Conservation (phyloP, 495 filamentous ascomycete genomes). For the Daldinia vernicosa region DNA sequence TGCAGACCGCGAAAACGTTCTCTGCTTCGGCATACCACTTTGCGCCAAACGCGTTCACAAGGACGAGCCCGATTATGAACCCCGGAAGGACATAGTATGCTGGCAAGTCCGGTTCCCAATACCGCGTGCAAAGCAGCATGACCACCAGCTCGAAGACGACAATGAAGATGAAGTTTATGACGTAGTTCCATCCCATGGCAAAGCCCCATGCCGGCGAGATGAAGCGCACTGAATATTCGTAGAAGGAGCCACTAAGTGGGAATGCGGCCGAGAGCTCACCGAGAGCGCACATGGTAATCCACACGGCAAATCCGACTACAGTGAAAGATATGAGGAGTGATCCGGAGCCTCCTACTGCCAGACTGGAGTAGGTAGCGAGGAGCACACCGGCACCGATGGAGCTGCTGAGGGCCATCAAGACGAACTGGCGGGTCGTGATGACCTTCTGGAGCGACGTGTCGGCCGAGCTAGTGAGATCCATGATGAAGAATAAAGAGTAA, state of each 20-base stretch:
- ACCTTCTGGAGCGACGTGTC: conserved; percentile 31
- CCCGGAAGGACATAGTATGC: conserved; percentile 54
- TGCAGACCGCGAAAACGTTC: conserved; percentile 58
- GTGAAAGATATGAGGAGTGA: conserved; percentile 63
- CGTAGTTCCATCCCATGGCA: conserved; percentile 77
- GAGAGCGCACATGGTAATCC: conserved; percentile 61
- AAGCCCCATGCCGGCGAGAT: conserved; percentile 75
- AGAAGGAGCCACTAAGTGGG: conserved; percentile 60
- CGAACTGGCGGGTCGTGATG: conserved; percentile 63
- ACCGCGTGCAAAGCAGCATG: conserved; percentile 58
- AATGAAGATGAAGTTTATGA: conserved; percentile 60
- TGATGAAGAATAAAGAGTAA: neutral
- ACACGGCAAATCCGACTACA: conserved; percentile 49
- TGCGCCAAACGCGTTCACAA: conserved; percentile 69
- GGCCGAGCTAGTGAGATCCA: conserved; percentile 4
- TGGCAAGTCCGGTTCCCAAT: conserved; percentile 57
- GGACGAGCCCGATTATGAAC: conserved; percentile 52
- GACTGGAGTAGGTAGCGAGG: conserved; percentile 66
- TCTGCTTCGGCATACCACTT: conserved; percentile 65
- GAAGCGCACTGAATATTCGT: conserved; percentile 69
- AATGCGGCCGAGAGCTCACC: conserved; percentile 70
- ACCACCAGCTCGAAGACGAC: conserved; percentile 58
- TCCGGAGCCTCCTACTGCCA: conserved; percentile 67
- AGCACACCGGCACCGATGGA: conserved; percentile 75
- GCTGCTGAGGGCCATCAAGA: conserved; percentile 65